phyloP scores from a whole-genome alignment of 768 basidiomycete species.

The Phaeotremella skinneri region DNA sequence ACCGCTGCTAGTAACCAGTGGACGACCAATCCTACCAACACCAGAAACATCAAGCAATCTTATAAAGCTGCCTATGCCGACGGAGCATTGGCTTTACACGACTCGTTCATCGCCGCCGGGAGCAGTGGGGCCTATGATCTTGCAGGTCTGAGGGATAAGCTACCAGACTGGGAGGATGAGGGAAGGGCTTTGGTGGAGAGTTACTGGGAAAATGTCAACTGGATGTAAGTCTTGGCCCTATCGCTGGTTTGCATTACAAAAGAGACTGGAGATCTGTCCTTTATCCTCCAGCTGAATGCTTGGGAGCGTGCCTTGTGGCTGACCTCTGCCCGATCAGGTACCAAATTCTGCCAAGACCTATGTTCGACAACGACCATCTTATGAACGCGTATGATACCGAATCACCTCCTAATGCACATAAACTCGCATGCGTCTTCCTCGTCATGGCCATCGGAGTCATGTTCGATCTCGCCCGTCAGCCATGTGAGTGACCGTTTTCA shows the following conservation, averaged over 20 bases:
- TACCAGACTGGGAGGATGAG: conserved; percentile 48
- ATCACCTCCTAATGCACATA: conserved; percentile 39
- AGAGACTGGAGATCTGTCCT: not conserved
- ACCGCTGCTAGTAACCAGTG: conserved; percentile 12
- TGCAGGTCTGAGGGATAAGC: conserved; percentile 25
- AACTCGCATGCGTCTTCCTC: conserved; percentile 49
- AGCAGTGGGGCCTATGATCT: conserved; percentile 18
- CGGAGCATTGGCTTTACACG: conserved; percentile 7
- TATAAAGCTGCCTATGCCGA: conserved; percentile 13
- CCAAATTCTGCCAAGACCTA: conserved; percentile 34
- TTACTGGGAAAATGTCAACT: conserved; percentile 51
- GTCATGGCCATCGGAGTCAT: conserved; percentile 49
- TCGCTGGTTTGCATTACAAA: not conserved
- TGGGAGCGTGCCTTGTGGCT: not conserved
- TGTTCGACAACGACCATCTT: conserved; percentile 46
- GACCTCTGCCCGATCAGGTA: conserved; percentile 24
- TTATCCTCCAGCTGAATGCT: not conserved
- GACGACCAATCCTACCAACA: conserved; percentile 4
- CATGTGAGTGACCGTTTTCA: conserved; percentile 35
- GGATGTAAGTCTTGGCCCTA: conserved; percentile 52
- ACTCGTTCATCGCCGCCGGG: conserved; percentile 20
- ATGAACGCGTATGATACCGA: conserved; percentile 38
- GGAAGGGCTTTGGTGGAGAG: conserved; percentile 32
- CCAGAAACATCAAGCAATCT: conserved; percentile 3
- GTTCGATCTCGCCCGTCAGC: conserved; percentile 45